Conservation (phyloP, 2,329 filamentous ascomycete species). For the Verticillium nubilum region DNA sequence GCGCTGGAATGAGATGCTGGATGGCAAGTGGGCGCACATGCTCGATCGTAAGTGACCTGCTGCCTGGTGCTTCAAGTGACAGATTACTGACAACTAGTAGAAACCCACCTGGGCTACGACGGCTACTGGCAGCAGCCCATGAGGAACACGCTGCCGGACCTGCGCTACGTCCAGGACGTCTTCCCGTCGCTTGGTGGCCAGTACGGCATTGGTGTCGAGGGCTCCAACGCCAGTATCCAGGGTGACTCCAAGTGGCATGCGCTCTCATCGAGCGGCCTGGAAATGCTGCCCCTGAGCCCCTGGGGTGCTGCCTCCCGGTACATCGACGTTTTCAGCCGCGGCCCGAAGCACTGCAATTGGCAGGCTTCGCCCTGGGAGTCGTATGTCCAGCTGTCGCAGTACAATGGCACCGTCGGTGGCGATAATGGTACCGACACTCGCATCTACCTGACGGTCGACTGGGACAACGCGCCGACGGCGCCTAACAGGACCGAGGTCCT, state of each 20-base stretch:
- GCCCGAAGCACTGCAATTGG: constrained; percentile 48
- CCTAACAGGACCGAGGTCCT: constrained; percentile 39
- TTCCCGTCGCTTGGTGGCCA: constrained; percentile 56
- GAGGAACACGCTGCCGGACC: constrained; percentile 59
- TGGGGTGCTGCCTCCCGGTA: constrained; percentile 52
- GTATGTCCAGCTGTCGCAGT: constrained; percentile 47
- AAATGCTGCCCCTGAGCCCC: constrained; percentile 50
- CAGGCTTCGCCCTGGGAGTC: constrained; percentile 37
- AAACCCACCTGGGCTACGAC: constrained; percentile 50
- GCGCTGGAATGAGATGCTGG: constrained; percentile 51
- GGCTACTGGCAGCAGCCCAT: constrained; percentile 66
- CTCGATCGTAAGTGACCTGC: constrained; percentile 42
- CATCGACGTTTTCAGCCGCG: constrained; percentile 60
- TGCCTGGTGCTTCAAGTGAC: no score
- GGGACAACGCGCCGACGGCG: constrained; percentile 48
- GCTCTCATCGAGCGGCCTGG: constrained; percentile 47
- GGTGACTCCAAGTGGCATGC: constrained; percentile 45
- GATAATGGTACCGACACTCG: constrained; percentile 45
- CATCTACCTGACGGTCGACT: constrained; percentile 51
- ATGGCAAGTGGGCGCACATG: constrained; percentile 59
- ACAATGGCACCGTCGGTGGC: constrained; percentile 42
- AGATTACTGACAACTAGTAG: constrained; percentile 11
- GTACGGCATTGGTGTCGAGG: constrained; percentile 59
- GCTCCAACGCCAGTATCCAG: constrained; percentile 60
- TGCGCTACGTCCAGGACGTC: constrained; percentile 52